phyloP scores from a whole-genome alignment of 768 basidiomycete species.

The Boletus rubescentipes region DNA sequence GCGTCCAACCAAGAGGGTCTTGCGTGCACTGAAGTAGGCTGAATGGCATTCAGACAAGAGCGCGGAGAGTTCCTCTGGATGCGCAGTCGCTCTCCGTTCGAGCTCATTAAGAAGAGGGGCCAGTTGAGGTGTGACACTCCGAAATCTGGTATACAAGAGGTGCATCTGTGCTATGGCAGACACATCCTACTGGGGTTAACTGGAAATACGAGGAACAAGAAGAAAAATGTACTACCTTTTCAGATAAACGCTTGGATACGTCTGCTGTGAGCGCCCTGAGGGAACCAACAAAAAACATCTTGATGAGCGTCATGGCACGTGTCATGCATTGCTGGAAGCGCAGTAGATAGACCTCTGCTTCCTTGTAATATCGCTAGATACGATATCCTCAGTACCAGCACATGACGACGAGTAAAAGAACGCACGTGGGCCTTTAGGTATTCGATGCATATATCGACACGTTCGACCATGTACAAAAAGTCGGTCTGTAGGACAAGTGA shows the following conservation, averaged over 20 bases:
- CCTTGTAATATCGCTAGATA: slow-evolving; percentile 80
- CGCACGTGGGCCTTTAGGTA: slow-evolving; percentile 85
- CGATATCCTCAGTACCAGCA: neutral
- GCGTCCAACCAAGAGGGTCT: slow-evolving; percentile 66
- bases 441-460: slow-evolving; percentile 91
- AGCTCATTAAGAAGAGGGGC: slow-evolving; percentile 82
- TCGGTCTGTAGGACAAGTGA: slow-evolving; percentile 87
- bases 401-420: slow-evolving; percentile 1
- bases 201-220: neutral
- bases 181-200: slow-evolving; percentile 51
- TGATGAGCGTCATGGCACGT: slow-evolving; percentile 95
- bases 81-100: slow-evolving; percentile 69
- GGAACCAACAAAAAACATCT: slow-evolving; percentile 92
- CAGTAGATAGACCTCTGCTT: slow-evolving; percentile 92
- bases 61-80: slow-evolving; percentile 82
- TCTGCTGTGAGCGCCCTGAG: slow-evolving; percentile 78
- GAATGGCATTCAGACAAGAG: slow-evolving; percentile 84
- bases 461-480: slow-evolving; percentile 94
- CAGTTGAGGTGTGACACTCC: slow-evolving; percentile 65
- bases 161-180: slow-evolving; percentile 79
- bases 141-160: slow-evolving; percentile 88
- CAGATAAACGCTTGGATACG: slow-evolving; percentile 68
- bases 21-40: slow-evolving; percentile 78
- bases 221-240: slow-evolving; percentile 52
- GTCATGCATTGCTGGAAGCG: slow-evolving; percentile 99